Evolutionary conservation across 2,329 filamentous ascomycete species (phyloP).

Genomic region (Apiospora kogelbergensis): DNA sequence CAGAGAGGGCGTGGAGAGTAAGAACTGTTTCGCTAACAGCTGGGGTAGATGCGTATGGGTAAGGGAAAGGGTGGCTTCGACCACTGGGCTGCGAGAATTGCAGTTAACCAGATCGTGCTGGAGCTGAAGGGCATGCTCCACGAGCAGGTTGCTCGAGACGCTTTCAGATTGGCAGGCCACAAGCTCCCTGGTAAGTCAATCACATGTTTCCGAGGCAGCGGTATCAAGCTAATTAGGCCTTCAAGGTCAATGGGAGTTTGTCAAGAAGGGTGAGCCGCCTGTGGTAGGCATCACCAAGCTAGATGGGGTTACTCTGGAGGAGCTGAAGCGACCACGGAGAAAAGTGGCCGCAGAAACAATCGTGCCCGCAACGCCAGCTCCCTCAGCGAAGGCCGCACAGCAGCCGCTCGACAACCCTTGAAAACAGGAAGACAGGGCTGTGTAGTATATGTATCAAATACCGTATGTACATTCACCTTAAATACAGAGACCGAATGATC

Average conservation of each 20-base stretch:
- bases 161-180: conserved; percentile 89
- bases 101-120: conserved; percentile 88
- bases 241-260: conserved; percentile 83
- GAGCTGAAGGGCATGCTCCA: conserved; percentile 90
- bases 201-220: not conserved
- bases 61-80: conserved; percentile 98
- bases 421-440: not conserved
- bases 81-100: conserved; percentile 88
- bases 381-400: not conserved
- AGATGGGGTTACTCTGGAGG: conserved; percentile 77
- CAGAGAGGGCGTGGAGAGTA: not conserved
- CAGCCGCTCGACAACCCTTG: conserved; percentile 1
- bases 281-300: conserved; percentile 93
- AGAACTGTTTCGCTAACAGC: not conserved
- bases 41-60: conserved; percentile 81
- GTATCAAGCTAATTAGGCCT: not conserved
- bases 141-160: conserved; percentile 91
- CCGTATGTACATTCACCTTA: not conserved
- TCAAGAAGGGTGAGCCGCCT: conserved; percentile 85
- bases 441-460: conserved; percentile 5
- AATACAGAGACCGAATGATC: not conserved
- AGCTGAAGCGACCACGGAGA: conserved; percentile 77
- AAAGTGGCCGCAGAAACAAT: conserved; percentile 51
- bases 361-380: conserved; percentile 13
- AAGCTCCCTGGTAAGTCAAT: conserved; percentile 79